These are phyloP conservation scores for Mycena alexandri DNA, from an alignment of 768 basidiomycete species.

Conservation along the genomic window DNA sequence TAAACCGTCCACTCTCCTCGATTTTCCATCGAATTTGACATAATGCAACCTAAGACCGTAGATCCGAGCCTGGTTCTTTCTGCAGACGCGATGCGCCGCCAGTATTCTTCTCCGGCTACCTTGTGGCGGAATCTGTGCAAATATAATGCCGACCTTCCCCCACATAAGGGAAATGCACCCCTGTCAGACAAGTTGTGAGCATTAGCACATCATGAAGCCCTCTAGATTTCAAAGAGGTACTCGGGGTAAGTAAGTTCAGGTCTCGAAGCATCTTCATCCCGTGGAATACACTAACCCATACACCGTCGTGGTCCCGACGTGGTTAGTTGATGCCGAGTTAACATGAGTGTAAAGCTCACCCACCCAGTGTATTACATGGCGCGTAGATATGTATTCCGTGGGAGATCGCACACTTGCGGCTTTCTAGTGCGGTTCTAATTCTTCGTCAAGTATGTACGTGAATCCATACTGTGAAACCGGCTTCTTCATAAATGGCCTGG, in stretches of 20 bases:
- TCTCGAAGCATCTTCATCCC: neutral
- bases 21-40: constrained; percentile 9
- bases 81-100: neutral
- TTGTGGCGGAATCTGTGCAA: neutral
- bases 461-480: constrained; percentile 7
- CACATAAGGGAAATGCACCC: neutral
- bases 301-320: neutral
- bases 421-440: no score
- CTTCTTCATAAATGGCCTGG: constrained; percentile 4
- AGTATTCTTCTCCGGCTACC: neutral
- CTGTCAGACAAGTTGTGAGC: neutral
- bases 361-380: neutral
- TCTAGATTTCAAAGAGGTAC: neutral
- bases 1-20: neutral
- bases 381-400: neutral
- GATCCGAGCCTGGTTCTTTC: neutral
- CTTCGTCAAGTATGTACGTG: neutral
- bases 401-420: no score
- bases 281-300: neutral
- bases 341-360: neutral
- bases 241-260: constrained; percentile 11
- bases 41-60: constrained; percentile 1
- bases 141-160: neutral
- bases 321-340: neutral
- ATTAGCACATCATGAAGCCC: neutral